phyloP scores from a whole-genome alignment of 192 early-diverging fungal species.

The Chytriomyces confervae region DNA sequence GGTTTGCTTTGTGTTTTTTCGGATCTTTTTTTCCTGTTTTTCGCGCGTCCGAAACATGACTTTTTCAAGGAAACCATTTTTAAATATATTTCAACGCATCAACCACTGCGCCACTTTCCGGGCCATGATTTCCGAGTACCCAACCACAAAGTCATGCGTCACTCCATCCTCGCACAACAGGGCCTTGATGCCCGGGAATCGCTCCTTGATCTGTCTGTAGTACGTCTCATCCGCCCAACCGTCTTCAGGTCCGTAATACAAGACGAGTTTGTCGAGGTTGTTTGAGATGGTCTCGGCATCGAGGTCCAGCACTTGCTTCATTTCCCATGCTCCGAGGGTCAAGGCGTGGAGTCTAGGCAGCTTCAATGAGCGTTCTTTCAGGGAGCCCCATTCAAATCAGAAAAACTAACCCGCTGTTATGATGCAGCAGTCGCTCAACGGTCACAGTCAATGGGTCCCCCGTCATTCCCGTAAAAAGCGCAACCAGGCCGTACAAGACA shows the following conservation, averaged over 20 bases:
- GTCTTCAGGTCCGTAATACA: conserved; percentile 81
- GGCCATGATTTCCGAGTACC: conserved; percentile 56
- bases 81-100: too few species aligned
- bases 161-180: conserved; percentile 72
- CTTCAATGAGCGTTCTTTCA: conserved; percentile 13
- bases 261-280: conserved; percentile 67
- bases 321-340: conserved; percentile 73
- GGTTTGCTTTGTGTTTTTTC: too few species aligned
- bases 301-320: conserved; percentile 69
- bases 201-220: conserved; percentile 66
- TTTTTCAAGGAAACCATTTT: too few species aligned
- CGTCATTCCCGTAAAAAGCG: conserved; percentile 43
- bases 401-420: conserved; percentile 1
- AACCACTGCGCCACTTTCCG: conserved; percentile 40
- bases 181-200: conserved; percentile 63
- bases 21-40: too few species aligned
- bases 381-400: background rate
- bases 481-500: conserved; percentile 32
- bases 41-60: too few species aligned
- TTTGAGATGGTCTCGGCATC: conserved; percentile 67
- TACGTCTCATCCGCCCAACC: conserved; percentile 78
- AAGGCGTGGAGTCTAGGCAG: conserved; percentile 61
- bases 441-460: conserved; percentile 60
- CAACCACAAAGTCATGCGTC: conserved; percentile 83
- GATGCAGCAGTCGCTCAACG: conserved; percentile 68